Evolutionary conservation across 2,329 filamentous ascomycete species (phyloP), one percentile per base, ranked within the genome.

Genomic region (Aspergillus viridinutans): DNA sequence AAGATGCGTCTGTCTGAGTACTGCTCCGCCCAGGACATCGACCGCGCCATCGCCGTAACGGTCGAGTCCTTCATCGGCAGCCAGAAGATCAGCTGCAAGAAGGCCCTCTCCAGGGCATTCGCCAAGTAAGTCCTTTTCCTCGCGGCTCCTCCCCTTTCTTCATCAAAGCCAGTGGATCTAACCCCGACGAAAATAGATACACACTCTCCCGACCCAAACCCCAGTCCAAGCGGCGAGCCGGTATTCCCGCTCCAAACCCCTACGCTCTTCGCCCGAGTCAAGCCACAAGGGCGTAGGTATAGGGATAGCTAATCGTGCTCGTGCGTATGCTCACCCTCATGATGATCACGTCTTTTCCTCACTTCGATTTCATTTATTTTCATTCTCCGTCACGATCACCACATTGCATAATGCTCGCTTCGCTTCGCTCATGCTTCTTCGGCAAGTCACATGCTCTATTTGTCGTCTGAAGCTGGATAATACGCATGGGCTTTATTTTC

Each of bases 1-100:
- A 93, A 96, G 70, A 99, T 99, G 94, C 89, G 94, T 14, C 81
- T 99, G n/a, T 94, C 90, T 0, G 94, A 99, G 64, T 97, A 96
- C 79, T 96, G 93, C 75, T 88, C 89, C 5, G 78, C 89, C 1
- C 85, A 89, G 58, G 94, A 99, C 70, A 96, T 99, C 66, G 94
- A 99, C 75, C 90, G 94, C 47, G 94, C 94, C 57, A 99, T 99
- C 69, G 91, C 92, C 14, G 94, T 99, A 6, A 96, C 94, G 0
- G 90, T 99, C 2, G 92, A 97, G 64, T 95, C 90, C 55, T 99
- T 99, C 70, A 90, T 99, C 47, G 90, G 90, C 59, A 95, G 90
- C 67, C 94, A 99, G 74, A 99, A 99, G 80, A 86, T 97, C 68
- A 96, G 90, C 78, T 94, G 90, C 78, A 99, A 97, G 83, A 97